phyloP scores from a whole-genome alignment of 2,329 filamentous ascomycete species.

The Aureobasidium sp. region DNA sequence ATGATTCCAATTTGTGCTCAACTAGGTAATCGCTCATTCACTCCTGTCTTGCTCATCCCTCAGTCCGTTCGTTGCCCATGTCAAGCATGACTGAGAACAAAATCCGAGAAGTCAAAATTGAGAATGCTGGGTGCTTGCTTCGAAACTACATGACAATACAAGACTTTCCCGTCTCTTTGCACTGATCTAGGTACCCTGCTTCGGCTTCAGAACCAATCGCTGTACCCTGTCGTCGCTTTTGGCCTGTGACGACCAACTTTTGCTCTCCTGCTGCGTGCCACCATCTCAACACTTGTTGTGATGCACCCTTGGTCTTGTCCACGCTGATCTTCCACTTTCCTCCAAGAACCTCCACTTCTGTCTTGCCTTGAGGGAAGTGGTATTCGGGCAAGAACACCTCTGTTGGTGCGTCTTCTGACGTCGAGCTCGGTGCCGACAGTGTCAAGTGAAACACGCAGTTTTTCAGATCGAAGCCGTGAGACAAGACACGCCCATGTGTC shows the following conservation, averaged over 20 bases:
- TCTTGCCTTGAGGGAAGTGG: constrained; percentile 75
- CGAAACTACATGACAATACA: constrained; percentile 7
- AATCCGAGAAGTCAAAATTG: no score
- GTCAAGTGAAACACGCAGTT: constrained; percentile 70
- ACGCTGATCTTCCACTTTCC: constrained; percentile 84
- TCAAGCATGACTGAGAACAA: no score
- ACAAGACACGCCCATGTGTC: constrained; percentile 62
- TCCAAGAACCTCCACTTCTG: constrained; percentile 66
- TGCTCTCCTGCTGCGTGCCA: constrained; percentile 89
- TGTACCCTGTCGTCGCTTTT: constrained; percentile 52
- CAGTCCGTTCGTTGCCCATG: no score
- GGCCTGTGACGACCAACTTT: constrained; percentile 66
- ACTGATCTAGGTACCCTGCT: constrained; percentile 67
- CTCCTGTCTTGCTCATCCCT: no score
- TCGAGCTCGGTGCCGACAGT: constrained; percentile 54
- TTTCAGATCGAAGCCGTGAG: constrained; percentile 75
- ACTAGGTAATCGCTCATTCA: background rate
- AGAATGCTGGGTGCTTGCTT: no score
- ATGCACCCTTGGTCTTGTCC: constrained; percentile 56
- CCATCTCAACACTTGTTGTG: constrained; percentile 74
- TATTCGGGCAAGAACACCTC: constrained; percentile 82
- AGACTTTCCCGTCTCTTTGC: constrained; percentile 25
- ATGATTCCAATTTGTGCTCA: background rate
- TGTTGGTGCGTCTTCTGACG: constrained; percentile 62
- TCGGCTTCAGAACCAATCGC: constrained; percentile 48